These are phyloP conservation scores for Triticum urartu DNA, from an alignment of 176 grass and related monocot genomes.

Conservation along the genomic window DNA sequence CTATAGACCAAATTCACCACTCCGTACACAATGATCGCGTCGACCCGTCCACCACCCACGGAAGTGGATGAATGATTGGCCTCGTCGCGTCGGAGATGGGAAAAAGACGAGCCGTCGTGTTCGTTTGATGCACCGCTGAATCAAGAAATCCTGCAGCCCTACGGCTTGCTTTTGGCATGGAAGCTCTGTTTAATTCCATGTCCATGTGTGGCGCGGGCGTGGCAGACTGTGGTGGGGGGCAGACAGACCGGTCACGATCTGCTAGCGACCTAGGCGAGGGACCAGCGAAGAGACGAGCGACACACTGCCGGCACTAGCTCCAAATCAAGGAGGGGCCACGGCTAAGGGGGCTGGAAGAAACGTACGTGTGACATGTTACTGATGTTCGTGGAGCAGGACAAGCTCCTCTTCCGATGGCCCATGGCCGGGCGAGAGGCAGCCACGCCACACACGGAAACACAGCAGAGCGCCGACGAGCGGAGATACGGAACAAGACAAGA, in stretches of 20 bases:
- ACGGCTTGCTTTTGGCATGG: neutral
- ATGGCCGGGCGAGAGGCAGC: neutral
- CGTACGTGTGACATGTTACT: neutral
- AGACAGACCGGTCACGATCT: neutral
- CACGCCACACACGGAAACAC: neutral
- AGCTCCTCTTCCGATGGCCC: neutral
- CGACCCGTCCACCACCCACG: neutral
- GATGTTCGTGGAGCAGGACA: neutral
- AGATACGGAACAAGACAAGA: too few relatives aligned
- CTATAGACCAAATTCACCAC: neutral
- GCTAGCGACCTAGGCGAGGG: slow-evolving; percentile 6
- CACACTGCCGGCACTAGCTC: neutral
- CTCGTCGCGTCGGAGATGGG: neutral
- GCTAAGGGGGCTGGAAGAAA: neutral
- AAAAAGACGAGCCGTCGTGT: neutral
- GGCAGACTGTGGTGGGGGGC: neutral
- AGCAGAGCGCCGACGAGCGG: neutral
- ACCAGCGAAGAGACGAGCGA: neutral
- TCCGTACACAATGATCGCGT: neutral
- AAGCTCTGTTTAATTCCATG: neutral
- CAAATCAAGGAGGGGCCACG: neutral
- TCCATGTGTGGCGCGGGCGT: neutral
- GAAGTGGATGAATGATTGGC: slow-evolving; percentile 1
- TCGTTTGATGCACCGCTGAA: neutral
- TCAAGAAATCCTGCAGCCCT: neutral